Conservation (phyloP, 2,329 filamentous ascomycete genomes). For the Exophiala viscosa region DNA sequence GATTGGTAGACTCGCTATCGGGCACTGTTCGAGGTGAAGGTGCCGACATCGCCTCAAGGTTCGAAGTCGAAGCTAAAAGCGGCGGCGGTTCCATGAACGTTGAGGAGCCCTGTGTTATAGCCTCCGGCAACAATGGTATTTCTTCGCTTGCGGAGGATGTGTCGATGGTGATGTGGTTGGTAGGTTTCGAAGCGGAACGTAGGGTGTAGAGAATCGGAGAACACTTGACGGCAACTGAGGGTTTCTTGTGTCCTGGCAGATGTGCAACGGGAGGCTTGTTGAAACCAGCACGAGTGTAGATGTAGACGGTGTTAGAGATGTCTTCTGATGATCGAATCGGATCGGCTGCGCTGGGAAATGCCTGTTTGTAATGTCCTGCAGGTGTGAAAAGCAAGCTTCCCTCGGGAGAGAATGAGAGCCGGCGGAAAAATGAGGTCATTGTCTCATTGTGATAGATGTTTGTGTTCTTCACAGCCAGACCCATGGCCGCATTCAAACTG, state of each 20-base stretch:
- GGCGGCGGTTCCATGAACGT: conserved; percentile 80
- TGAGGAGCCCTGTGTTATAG: conserved; percentile 58
- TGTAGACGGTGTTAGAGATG: conserved; percentile 94
- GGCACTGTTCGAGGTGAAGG: conserved; percentile 44
- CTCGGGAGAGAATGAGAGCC: conserved; percentile 90
- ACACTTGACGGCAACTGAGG: conserved; percentile 90
- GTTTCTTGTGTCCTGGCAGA: conserved; percentile 95
- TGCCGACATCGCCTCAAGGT: conserved; percentile 44
- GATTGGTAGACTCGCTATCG: conserved; percentile 39
- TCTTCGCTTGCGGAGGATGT: conserved; percentile 81
- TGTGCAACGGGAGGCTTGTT: conserved; percentile 96
- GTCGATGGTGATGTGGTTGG: conserved; percentile 90
- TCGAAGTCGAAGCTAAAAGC: conserved; percentile 48
- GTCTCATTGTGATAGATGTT: conserved; percentile 96
- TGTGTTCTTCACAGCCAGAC: conserved; percentile 71
- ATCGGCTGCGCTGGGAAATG: conserved; percentile 64
- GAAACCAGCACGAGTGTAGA: conserved; percentile 92
- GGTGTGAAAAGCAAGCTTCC: conserved; percentile 91
- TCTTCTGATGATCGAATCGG: conserved; percentile 73
- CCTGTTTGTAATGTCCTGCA: conserved; percentile 88
- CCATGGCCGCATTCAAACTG: conserved; percentile 53
- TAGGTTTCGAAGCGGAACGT: conserved; percentile 63
- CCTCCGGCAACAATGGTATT: conserved; percentile 79
- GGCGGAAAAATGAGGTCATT: conserved; percentile 91
- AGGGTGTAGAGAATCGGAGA: conserved; percentile 86